Conservation (phyloP, 345 rosid genomes). For the Citrus cavaleriei region DNA sequence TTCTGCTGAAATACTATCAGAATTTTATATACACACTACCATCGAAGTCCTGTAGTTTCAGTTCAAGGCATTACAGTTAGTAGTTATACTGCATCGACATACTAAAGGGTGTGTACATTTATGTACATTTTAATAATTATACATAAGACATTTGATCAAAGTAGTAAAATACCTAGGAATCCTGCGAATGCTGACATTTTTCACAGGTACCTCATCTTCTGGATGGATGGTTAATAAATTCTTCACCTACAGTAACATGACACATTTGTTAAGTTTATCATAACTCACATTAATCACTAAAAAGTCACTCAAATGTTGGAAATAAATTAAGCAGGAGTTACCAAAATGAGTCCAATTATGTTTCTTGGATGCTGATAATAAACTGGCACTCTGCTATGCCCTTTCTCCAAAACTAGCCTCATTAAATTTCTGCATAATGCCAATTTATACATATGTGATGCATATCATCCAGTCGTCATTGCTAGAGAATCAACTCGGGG, state of each 20-base stretch:
- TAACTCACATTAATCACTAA: neutral
- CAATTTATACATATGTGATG: neutral
- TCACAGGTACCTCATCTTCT: constrained; percentile 49
- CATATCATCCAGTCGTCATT: neutral
- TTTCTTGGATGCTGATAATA: constrained; percentile 54
- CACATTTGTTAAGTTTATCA: neutral
- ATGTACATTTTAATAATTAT: neutral
- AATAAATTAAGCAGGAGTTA: constrained; percentile 13
- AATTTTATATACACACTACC: neutral
- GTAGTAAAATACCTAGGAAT: constrained; percentile 50
- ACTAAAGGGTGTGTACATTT: neutral
- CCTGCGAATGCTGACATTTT: constrained; percentile 51
- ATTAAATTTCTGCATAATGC: constrained; percentile 38
- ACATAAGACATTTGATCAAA: too few species aligned
- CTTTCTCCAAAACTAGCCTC: constrained; percentile 59
- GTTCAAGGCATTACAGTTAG: neutral
- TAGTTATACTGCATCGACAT: too few species aligned
- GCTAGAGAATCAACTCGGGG: neutral
- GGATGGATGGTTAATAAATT: constrained; percentile 54
- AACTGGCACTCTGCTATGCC: constrained; percentile 72
- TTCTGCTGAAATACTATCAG: neutral
- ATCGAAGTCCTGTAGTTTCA: neutral
- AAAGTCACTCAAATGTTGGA: neutral
- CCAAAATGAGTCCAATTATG: constrained; percentile 62
- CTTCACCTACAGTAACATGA: constrained; percentile 38